Evolutionary conservation across 257 asterid species (phyloP), one percentile per base, ranked within the genome.

Genomic region (Petunia secreta): DNA sequence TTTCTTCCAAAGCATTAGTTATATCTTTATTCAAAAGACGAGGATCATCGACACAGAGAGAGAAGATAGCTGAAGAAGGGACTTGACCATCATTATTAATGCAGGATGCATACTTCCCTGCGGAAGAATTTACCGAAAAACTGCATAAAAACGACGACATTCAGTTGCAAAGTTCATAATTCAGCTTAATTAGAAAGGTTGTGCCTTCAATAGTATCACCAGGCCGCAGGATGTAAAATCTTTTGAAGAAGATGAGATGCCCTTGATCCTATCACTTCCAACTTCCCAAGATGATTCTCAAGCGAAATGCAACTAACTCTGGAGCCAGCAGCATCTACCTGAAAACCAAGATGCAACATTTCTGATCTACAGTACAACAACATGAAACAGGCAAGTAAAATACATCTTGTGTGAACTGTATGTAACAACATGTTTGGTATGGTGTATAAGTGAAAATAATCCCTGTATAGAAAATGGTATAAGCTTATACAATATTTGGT

Each of bases 181-280:
- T 39, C 43, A 64, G n/a, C 79, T 67, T 63, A 62, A 83, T 52
- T 41, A 79, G 58, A 81, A 59, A 36, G 40, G 43, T 63, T 34
- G 79, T 63, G 75, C 40, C 46, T 53, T 57, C 59, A 34, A 79
- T 81, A 79, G 77, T 48, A 88, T 89, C 83, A 93, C 99, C 92
- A 74, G 75, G 63, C 80, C 80, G 78, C 80, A 90, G 94, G 97
- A 62, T 80, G 83, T 85, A 95, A 80, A 41, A 90, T 85, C 88
- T 89, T 95, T 85, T 87, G 87, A 80, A 94, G 90, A 89, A 94
- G 90, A 59, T 89, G 87, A 87, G 83, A 85, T 82, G 92, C 87
- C 82, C 83, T 85, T 37, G 89, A 83, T 81, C 98, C 98, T n/a
- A 91, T 80, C 83, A 95, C 80, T 84, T 95, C 98, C 82, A 95